Evolutionary conservation across 208 protist genomes (phyloP).

Genomic region (Crithidia brevicula): DNA sequence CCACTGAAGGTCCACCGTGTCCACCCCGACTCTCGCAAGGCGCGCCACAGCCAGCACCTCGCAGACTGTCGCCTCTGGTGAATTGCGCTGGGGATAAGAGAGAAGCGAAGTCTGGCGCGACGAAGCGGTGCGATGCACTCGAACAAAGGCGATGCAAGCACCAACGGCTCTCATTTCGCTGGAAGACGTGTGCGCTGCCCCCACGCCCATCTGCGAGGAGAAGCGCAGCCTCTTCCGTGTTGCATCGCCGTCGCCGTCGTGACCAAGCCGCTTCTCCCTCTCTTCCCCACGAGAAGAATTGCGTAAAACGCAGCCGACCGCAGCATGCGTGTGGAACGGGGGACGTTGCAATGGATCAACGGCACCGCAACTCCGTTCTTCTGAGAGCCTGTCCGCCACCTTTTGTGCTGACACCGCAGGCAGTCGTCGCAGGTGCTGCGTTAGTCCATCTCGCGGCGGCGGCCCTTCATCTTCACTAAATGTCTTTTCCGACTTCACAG

Average conservation of each 20-base stretch:
- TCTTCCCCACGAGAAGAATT: no score
- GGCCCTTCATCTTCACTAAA: neutral
- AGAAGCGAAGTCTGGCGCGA: neutral
- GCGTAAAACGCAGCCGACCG: no score
- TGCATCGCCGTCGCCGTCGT: neutral
- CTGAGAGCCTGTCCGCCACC: no score
- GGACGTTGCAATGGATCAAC: no score
- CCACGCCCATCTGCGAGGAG: neutral
- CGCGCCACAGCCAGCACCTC: constrained; percentile 31
- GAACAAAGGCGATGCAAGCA: constrained; percentile 20
- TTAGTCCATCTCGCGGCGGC: neutral
- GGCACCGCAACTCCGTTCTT: no score
- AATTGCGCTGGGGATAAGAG: no score
- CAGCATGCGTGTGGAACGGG: no score
- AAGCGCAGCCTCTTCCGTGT: neutral
- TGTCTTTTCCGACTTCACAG: no score
- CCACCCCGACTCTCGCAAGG: neutral
- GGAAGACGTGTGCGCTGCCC: neutral
- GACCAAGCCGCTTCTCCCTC: neutral
- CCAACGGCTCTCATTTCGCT: no score
- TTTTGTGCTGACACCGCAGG: no score
- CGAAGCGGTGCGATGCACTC: neutral
- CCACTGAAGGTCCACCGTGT: constrained; percentile 27
- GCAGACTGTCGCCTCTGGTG: neutral
- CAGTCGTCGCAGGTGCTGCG: neutral